Base-by-base conservation (phyloP, 306 rosid genomes). In the Geum urbanum region DNA sequence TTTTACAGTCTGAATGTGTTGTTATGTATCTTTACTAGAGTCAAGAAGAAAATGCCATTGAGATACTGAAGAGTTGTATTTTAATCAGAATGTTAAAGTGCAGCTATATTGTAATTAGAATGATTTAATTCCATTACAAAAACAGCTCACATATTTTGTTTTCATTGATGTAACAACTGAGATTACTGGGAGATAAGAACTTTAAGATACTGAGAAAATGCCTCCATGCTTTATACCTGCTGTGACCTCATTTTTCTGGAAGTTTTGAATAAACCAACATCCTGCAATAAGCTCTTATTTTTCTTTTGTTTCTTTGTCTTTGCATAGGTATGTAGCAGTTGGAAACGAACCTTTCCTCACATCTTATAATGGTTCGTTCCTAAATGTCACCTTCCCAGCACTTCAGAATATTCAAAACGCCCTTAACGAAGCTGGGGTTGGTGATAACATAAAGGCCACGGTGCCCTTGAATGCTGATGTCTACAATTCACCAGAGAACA, bases 401-500 rank as follows among this genome's bases (percentile, higher is more conserved):
- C 89, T 94, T 40, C 85, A 91, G 80, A 94, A 94, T 88, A 89
- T 94, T 74, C 99, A 94, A 77, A 94, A 85, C 55, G 97, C 99
- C 65, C 89, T 94, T 12, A 91, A 91, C 19, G 95, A 87, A 63
- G 99, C 96, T 1, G 95, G 89, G 46, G 60, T 84, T 41, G 99
- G 98, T 48, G 81, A 84, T 70, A 12, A 76, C 0, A 61, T 94
- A 24, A 94, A 94, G 83, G 99, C 97, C 16, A 89, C 99, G 0
- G 99, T 94, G 67, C 99, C 99, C 69, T 89, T 91, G 72, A 94
- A 94, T 37, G 99, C 99, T 2, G 99, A 94, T 47, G 96, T 94
- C 16, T 94, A 94, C 39, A 77, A 77, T 74, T 94, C 99, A 58
- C 97, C 99, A 2, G 64, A 1, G 0, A 18, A 35, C 52, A 89